These are phyloP conservation scores for Colletotrichum magnum DNA, from an alignment of 2,329 filamentous ascomycete genomes.

Conservation along the genomic window DNA sequence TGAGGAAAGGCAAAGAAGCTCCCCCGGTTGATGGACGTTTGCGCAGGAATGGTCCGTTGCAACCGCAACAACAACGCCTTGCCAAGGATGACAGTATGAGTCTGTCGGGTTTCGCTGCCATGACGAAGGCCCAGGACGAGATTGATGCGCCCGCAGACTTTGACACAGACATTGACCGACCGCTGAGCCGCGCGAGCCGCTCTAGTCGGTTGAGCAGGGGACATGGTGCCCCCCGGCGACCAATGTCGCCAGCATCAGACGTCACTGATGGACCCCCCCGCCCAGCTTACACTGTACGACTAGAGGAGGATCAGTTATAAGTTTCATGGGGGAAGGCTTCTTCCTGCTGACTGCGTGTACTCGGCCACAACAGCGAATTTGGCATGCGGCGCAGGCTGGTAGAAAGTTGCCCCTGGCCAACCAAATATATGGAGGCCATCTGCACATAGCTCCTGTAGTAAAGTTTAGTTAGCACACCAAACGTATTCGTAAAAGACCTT, in stretches of 20 bases:
- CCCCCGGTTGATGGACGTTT: conserved; percentile 45
- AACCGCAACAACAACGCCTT: conserved; percentile 14
- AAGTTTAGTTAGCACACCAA: no score
- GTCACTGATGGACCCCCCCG: conserved; percentile 5
- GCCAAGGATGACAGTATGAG: conserved; percentile 41
- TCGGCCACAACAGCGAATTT: no score
- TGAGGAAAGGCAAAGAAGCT: conserved; percentile 41
- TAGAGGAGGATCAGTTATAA: conserved; percentile 27
- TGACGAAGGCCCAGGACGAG: conserved; percentile 32
- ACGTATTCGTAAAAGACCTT: no score
- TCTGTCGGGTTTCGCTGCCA: conserved; percentile 40
- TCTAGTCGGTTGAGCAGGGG: conserved; percentile 31
- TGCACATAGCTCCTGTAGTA: no score
- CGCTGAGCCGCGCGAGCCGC: conserved; percentile 27
- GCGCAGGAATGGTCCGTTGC: conserved; percentile 20
- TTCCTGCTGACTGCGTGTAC: not conserved
- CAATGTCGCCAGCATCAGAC: conserved; percentile 11
- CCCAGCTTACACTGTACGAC: conserved; percentile 19
- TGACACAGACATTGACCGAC: conserved; percentile 19
- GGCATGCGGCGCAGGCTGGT: no score
- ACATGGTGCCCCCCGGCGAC: not conserved
- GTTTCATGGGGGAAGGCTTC: not conserved
- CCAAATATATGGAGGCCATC: no score
- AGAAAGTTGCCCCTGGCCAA: no score
- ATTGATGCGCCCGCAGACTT: conserved; percentile 12